Evolutionary conservation across 352 stramenopile species (phyloP), one percentile per base, ranked within the genome.

Genomic region (Peronospora farinosa): DNA sequence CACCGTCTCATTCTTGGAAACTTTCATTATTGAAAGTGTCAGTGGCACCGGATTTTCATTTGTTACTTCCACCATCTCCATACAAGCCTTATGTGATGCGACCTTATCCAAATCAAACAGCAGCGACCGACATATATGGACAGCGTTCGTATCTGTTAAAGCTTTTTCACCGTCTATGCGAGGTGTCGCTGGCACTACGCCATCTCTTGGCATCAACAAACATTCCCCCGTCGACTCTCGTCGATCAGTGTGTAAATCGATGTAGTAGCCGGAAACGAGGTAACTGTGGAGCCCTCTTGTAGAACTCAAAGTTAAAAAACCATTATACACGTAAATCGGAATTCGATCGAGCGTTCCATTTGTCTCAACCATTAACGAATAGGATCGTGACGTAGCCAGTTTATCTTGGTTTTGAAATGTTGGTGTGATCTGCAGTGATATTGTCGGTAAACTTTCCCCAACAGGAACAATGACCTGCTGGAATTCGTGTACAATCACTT

Each of bases 31-130:
- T 38, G 42, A 47, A 10, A 85, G 12, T 8, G 51, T 41, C 12
- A 76, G 31, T 25, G 61, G 52, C 1, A 78, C 54, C 0, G 75
- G 73, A 47, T 82, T 83, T 31, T 61, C 27, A 46, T 84, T 87
- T 5, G 40, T 67, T 19, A 84, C 50, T 33, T 57, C 63, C 15
- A 87, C 40, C n/a, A 65, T 51, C 8, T 79, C 65, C 2, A 47
- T 61, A 16, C 54, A 60, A 27, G 41, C 43, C 4, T 44, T 60
- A 16, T 55, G 39, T 7, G 42, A 50, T n/a, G 69, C 65, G 16
- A 85, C 51, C 17, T 67, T 71, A 4, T 66, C 69, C 19, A 85
- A 45, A 15, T 80, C 57, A 21, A 85, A 59, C 5, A 73, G 13
- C 12, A 82, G 31, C 6, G 63, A 67, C 8, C 73, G 60, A 39